These are phyloP conservation scores for Pelargonium australe DNA, from an alignment of 441 rosid species.

Conservation along the genomic window DNA sequence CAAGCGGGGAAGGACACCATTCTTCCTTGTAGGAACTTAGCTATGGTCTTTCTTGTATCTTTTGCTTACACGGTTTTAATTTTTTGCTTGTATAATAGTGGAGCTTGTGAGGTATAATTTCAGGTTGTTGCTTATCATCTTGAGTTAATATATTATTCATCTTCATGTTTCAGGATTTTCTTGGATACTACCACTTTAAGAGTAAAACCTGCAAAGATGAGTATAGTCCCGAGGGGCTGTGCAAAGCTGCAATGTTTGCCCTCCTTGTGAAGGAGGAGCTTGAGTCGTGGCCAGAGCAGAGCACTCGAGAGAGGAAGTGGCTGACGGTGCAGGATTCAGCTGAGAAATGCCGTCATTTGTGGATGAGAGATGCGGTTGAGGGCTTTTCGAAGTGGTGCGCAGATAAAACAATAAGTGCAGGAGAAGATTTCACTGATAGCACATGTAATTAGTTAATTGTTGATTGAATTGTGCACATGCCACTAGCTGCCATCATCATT, in stretches of 20 bases:
- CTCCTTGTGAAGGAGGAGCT: slow-evolving; percentile 72
- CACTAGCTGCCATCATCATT: too few relatives aligned
- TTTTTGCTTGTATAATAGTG: too few relatives aligned
- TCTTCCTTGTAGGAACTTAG: too few relatives aligned
- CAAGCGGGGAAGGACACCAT: too few relatives aligned
- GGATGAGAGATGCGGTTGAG: slow-evolving; percentile 81
- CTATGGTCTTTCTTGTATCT: too few relatives aligned
- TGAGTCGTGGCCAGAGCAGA: slow-evolving; percentile 72
- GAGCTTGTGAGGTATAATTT: too few relatives aligned
- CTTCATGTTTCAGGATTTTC: slow-evolving; percentile 43
- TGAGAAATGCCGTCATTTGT: slow-evolving; percentile 66
- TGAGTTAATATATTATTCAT: too few relatives aligned
- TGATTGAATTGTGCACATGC: not conserved
- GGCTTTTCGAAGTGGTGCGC: slow-evolving; percentile 57
- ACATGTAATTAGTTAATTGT: not conserved
- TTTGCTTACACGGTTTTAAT: too few relatives aligned
- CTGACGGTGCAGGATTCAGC: slow-evolving; percentile 54
- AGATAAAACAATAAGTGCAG: slow-evolving; percentile 25
- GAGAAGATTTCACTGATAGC: slow-evolving; percentile 15
- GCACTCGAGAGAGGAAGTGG: slow-evolving; percentile 68
- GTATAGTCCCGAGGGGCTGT: slow-evolving; percentile 78
- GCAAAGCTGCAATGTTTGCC: slow-evolving; percentile 85
- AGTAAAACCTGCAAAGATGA: slow-evolving; percentile 91
- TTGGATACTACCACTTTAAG: slow-evolving; percentile 69
- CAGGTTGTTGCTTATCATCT: too few relatives aligned